Evolutionary conservation across 2,329 filamentous ascomycete genomes (phyloP).

Genomic region (Claviceps africana): DNA sequence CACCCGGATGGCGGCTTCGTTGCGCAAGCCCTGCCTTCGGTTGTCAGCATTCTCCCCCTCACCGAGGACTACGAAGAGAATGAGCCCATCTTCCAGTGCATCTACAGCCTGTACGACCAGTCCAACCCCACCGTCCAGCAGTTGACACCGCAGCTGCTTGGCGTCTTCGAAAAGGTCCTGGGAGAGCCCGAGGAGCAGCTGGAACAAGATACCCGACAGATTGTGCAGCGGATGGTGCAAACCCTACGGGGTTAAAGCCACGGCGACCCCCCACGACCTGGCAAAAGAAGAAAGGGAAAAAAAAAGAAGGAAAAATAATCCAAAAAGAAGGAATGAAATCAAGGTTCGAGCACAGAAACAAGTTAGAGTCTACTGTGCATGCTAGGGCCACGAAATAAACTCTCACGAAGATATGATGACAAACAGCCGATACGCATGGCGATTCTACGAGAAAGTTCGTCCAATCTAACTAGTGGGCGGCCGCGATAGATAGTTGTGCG

Average conservation of each 20-base stretch:
- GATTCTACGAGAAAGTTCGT: slow-evolving; percentile 2
- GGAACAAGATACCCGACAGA: slow-evolving; percentile 52
- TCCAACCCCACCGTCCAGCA: slow-evolving; percentile 55
- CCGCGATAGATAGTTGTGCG: neutral
- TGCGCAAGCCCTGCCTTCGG: slow-evolving; percentile 63
- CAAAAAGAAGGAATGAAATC: neutral
- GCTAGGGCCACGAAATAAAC: neutral
- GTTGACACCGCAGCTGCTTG: slow-evolving; percentile 55
- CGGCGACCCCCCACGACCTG: neutral
- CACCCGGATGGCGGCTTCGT: slow-evolving; percentile 75
- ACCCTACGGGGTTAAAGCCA: slow-evolving; percentile 15
- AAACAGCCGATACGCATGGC: neutral
- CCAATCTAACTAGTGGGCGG: neutral
- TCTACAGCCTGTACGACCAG: slow-evolving; percentile 68
- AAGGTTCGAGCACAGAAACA: neutral
- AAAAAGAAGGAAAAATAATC: neutral
- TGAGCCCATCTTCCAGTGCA: slow-evolving; percentile 80
- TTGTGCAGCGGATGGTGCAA: slow-evolving; percentile 51
- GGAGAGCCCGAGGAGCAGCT: slow-evolving; percentile 61
- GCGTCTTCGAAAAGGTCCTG: slow-evolving; percentile 60
- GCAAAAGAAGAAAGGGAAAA: neutral
- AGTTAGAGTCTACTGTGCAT: neutral
- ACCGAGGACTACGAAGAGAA: slow-evolving; percentile 96
- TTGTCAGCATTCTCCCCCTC: slow-evolving; percentile 69
- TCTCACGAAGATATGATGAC: neutral